Conservation (phyloP, 768 basidiomycete genomes). For the Auricularia sp. region DNA sequence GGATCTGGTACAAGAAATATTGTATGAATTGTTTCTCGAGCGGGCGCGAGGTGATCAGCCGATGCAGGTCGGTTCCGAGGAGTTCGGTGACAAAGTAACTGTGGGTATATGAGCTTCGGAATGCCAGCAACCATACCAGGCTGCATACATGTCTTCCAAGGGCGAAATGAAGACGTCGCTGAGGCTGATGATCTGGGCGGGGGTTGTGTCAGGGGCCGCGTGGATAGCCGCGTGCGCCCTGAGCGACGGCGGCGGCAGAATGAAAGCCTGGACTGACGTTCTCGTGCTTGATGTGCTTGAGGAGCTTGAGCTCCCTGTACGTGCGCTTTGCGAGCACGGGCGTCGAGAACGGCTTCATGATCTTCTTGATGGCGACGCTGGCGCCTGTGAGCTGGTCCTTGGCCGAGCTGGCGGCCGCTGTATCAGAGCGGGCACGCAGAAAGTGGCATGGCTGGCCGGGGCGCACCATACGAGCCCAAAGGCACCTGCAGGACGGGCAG, state of each 20-base stretch:
- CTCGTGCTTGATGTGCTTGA: constrained; percentile 98
- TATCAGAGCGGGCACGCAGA: constrained; percentile 3
- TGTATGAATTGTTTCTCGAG: constrained; percentile 99
- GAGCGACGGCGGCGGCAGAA: neutral
- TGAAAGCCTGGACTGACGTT: constrained; percentile 48
- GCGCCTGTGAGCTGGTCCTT: constrained; percentile 91
- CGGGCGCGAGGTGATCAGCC: constrained; percentile 89
- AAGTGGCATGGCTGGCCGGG: neutral
- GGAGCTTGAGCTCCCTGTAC: constrained; percentile 92
- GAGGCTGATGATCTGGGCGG: constrained; percentile 82
- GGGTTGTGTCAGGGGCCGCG: neutral
- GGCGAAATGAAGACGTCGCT: constrained; percentile 99
- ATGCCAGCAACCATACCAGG: neutral
- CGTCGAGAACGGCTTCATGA: constrained; percentile 99
- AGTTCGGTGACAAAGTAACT: constrained; percentile 99
- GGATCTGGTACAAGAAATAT: constrained; percentile 98
- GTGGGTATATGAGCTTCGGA: neutral
- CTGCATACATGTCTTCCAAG: constrained; percentile 85
- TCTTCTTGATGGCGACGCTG: constrained; percentile 99
- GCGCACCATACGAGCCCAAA: constrained; percentile 95
- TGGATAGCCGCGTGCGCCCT: too few relatives aligned
- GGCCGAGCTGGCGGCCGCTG: constrained; percentile 51
- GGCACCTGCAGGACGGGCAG: constrained; percentile 45
- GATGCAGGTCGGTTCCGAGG: constrained; percentile 94
- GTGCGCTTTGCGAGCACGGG: constrained; percentile 97